Percentiles rank a stretch among this genome's conserved stretches.
phyloP scores from a whole-genome alignment of 1,139 yeast species.

The Barnettozyma hawaiiensis region DNA sequence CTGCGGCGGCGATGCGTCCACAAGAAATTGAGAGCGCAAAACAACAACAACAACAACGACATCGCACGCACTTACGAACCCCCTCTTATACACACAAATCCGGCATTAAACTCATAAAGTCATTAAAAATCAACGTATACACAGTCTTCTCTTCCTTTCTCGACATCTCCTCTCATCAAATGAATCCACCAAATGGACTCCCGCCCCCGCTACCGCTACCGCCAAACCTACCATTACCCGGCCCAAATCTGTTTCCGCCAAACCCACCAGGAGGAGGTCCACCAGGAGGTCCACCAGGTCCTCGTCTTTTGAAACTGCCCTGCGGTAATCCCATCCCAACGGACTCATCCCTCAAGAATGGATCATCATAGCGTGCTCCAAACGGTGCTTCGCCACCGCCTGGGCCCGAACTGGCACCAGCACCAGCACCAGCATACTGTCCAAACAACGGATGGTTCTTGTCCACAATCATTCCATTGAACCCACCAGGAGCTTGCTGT shows the following conservation, averaged over 20 bases:
- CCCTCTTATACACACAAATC: no score
- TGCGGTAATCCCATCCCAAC: conserved; percentile 49
- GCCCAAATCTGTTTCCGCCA: no score
- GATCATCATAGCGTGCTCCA: conserved; percentile 54
- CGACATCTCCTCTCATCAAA: neutral
- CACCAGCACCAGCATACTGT: conserved; percentile 1
- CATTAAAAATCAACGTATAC: neutral
- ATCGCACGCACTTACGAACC: neutral
- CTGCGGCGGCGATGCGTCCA: no score
- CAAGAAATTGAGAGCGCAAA: neutral
- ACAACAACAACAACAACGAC: no score
- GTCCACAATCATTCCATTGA: conserved; percentile 53
- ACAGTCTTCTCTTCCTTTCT: neutral
- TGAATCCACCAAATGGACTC: conserved; percentile 17
- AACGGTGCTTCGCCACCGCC: conserved; percentile 34
- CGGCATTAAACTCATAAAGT: neutral
- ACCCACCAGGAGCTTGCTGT: conserved; percentile 29
- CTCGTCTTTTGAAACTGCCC: conserved; percentile 21
- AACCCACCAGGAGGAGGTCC: no score
- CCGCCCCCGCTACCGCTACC: conserved; percentile 6
- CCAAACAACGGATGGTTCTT: conserved; percentile 45
- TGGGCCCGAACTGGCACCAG: conserved; percentile 13
- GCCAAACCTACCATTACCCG: neutral
- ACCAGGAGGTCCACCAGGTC: conserved; percentile 4
- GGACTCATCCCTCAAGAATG: conserved; percentile 41